Conservation (phyloP, 2,329 filamentous ascomycete species). For the Claviceps humidiphila region DNA sequence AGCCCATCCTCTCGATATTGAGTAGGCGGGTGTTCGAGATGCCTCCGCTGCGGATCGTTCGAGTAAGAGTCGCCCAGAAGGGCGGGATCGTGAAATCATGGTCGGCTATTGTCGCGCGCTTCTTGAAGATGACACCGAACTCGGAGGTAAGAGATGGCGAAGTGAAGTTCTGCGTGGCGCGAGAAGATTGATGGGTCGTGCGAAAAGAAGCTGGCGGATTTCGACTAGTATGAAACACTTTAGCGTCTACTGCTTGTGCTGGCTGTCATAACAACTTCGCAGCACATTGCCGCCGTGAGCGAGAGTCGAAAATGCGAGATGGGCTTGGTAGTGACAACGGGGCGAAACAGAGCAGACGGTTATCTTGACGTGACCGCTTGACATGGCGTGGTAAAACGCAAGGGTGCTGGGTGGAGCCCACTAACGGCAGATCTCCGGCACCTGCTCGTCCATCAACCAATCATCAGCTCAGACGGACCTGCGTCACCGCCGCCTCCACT, state of each 20-base stretch:
- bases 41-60: constrained; percentile 20
- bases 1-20: constrained; percentile 15
- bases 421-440: constrained; percentile 18
- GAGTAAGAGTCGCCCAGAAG: constrained; percentile 25
- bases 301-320: constrained; percentile 9
- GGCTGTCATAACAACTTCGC: constrained; percentile 12
- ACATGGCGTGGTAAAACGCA: neutral
- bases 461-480: neutral
- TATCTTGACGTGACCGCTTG: neutral
- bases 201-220: neutral
- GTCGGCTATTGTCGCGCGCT: constrained; percentile 4
- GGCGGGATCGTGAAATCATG: constrained; percentile 29
- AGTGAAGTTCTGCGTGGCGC: neutral
- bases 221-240: neutral
- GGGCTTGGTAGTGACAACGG: constrained; percentile 18
- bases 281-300: constrained; percentile 20
- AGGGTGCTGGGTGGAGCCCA: constrained; percentile 14
- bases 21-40: constrained; percentile 13
- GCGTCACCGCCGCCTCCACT: neutral
- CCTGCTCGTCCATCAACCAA: too few relatives aligned
- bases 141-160: constrained; percentile 4
- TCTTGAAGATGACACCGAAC: constrained; percentile 1
- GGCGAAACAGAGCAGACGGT: neutral
- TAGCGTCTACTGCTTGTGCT: constrained; percentile 6
- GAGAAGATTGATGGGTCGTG: neutral